Evolutionary conservation across 2,329 filamentous ascomycete species (phyloP).

Genomic region (Lasiodiplodia sp.): DNA sequence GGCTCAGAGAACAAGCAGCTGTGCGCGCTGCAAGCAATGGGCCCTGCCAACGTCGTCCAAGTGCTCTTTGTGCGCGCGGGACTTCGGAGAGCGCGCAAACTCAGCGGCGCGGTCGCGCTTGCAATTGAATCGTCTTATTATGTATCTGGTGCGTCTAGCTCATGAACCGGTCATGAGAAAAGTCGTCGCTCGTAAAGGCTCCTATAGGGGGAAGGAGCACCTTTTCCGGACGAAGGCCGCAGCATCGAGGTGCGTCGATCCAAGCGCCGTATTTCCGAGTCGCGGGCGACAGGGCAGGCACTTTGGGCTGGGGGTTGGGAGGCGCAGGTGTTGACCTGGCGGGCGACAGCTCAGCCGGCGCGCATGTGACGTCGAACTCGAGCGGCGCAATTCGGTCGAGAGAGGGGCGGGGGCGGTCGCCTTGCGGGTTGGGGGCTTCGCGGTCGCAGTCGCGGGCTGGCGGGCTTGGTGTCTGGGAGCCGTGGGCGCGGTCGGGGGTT

Average conservation of each 20-base stretch:
- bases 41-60: conserved; percentile 48
- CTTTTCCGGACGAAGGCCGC: conserved; percentile 7
- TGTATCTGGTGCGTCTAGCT: conserved; percentile 15
- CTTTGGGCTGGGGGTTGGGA: conserved; percentile 3
- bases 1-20: conserved; percentile 46
- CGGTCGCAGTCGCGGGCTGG: conserved; percentile 5
- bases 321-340: conserved; percentile 8
- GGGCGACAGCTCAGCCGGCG: conserved; percentile 11
- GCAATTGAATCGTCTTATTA: conserved; percentile 20
- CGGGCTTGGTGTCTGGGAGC: conserved; percentile 11
- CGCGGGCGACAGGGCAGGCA: conserved; percentile 19
- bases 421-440: conserved; percentile 1
- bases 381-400: conserved; percentile 19
- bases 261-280: conserved; percentile 28
- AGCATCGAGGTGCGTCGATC: conserved; percentile 29
- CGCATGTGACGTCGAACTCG: conserved; percentile 18
- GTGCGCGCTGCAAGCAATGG: conserved; percentile 43
- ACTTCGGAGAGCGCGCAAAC: neutral
- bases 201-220: conserved; percentile 23
- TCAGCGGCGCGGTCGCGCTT: neutral
- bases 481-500: conserved; percentile 29
- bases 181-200: conserved; percentile 22
- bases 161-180: conserved; percentile 31
- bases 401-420: neutral
- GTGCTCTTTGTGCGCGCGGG: conserved; percentile 33